These are phyloP conservation scores for Naegleria gruberi DNA, from an alignment of 208 protist species.

Conservation along the genomic window DNA sequence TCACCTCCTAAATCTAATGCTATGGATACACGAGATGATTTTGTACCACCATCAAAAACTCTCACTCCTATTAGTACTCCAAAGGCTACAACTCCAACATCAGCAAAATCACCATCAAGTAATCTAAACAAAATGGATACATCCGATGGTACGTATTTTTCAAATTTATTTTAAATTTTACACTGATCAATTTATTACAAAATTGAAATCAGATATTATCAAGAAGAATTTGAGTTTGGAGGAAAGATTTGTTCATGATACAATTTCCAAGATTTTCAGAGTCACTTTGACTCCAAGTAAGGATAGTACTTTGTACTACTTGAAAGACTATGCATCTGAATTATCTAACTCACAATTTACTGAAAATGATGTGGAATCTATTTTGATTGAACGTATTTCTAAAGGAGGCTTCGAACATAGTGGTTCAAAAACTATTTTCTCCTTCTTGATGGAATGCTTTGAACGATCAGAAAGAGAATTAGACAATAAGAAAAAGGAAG, in stretches of 20 bases:
- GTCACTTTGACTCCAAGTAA: background rate
- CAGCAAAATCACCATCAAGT: background rate
- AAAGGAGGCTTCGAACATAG: background rate
- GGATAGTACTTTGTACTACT: background rate
- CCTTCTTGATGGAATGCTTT: background rate
- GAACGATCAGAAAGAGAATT: background rate
- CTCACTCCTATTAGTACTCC: background rate
- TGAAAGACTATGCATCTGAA: background rate
- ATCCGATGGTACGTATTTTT: background rate
- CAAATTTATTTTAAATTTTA: background rate
- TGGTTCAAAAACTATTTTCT: background rate
- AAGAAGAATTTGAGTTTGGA: background rate
- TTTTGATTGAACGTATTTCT: background rate
- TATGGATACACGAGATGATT: conserved; percentile 5
- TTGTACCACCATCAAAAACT: background rate
- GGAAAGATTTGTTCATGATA: background rate
- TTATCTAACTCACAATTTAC: background rate
- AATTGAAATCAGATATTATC: background rate
- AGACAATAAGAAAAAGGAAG: background rate
- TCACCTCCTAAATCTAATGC: background rate
- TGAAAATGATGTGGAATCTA: background rate
- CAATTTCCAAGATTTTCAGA: background rate
- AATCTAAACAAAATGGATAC: background rate
- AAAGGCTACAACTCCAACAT: background rate
- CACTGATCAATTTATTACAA: background rate